Conservation (phyloP, 805 yeast genomes). For the Candida sphagnicola region DNA sequence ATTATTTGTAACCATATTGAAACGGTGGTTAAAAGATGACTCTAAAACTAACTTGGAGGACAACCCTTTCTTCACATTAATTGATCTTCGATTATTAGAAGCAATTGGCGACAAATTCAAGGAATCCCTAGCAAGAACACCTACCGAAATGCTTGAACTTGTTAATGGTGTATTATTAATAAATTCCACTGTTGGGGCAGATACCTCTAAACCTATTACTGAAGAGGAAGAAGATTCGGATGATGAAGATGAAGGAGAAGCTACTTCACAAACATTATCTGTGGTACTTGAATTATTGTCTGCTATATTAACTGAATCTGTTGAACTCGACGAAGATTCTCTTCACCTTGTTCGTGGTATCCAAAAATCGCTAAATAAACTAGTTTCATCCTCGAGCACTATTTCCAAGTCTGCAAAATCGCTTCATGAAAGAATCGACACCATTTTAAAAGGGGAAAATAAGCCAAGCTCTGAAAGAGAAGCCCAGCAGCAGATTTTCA, state of each 20-base stretch:
- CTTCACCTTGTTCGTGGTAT: conserved; percentile 24
- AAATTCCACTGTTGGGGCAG: conserved; percentile 15
- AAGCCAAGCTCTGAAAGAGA: conserved; percentile 18
- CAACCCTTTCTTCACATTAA: conserved; percentile 51
- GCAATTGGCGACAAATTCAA: conserved; percentile 54
- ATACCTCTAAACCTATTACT: conserved; percentile 25
- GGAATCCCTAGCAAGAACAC: conserved; percentile 50
- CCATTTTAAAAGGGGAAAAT: conserved; percentile 23
- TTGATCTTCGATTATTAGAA: conserved; percentile 65
- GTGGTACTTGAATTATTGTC: conserved; percentile 33
- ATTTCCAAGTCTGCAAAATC: conserved; percentile 17
- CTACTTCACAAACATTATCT: conserved; percentile 17
- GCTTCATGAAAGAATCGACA: conserved; percentile 25
- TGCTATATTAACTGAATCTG: conserved; percentile 30
- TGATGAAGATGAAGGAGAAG: conserved; percentile 16
- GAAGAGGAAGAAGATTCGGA: conserved; percentile 28
- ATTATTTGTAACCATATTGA: conserved; percentile 49
- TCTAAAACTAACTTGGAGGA: conserved; percentile 17
- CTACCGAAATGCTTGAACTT: conserved; percentile 50
- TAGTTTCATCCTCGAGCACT: conserved; percentile 3
- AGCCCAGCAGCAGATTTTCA: conserved; percentile 38
- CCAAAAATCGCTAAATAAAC: conserved; percentile 12
- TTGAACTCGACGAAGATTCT: conserved; percentile 27
- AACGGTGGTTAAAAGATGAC: conserved; percentile 51
- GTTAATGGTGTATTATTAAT: conserved; percentile 21